Evolutionary conservation across 2,329 filamentous ascomycete species (phyloP), one percentile per base, ranked within the genome.

Genomic region (Aspergillus arachidicola): DNA sequence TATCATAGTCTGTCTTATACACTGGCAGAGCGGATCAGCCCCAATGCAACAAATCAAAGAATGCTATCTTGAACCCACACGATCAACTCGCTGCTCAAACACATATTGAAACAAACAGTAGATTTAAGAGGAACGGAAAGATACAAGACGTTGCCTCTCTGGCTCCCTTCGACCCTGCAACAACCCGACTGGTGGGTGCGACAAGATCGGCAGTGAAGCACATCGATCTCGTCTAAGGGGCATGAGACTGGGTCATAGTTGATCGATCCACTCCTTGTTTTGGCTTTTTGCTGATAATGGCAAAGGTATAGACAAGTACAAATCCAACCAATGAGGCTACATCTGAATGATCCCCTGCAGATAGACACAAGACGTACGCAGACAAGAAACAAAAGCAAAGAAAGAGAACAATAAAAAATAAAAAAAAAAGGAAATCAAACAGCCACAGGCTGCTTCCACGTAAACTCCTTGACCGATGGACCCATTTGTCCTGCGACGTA

Each of bases 401-500:
- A 34, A 59, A 14, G 58, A 60, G 41, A 51, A 30, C 48, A 6
- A 55, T 48, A 55, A 59, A n/a, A n/a, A 6, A 55, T 48, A 55
- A 59, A 60, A 38, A 60, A 38, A 30, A 57, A 43, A 46, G 11
- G 14, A 61, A 59, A 59, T 36, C 19, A 58, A 60, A 65, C 61
- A 65, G 59, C 66, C 64, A 56, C 59, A 64, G 62, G 62, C 62
- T 51, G 59, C 64, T 58, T 61, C 58, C 57, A 58, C 56, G 63
- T 59, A 54, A 68, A 65, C 66, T 64, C 66, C 66, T 66, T 65
- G 61, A 64, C 62, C 53, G 57, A 67, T 63, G 63, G 62, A 55
- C 51, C 48, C 38, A 57, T 59, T 34, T 59, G 57, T 63, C 59
- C 61, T 63, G 61, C 59, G 62, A 41, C 48, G 59, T 58, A 64